Percentiles rank a stretch among this genome's conserved stretches.
Evolutionary conservation across 495 filamentous ascomycete genomes (phyloP).

Genomic region (Annulohypoxylon moriforme): DNA sequence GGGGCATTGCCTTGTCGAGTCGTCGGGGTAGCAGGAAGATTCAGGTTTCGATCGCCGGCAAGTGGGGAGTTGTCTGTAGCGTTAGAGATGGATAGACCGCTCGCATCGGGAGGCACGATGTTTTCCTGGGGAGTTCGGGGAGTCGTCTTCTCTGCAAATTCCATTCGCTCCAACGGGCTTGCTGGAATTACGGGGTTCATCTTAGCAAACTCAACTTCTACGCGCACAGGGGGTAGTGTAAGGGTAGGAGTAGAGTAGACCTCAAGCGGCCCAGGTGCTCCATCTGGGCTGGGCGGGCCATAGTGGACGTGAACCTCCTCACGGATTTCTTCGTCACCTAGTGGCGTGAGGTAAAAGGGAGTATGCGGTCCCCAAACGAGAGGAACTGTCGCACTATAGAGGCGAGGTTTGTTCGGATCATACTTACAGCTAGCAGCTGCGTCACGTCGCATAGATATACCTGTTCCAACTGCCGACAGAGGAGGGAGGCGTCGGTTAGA

Average conservation of each 20-base stretch:
- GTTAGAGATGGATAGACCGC: constrained; percentile 78
- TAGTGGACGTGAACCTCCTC: constrained; percentile 50
- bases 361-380: constrained; percentile 28
- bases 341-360: constrained; percentile 40
- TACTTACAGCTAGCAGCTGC: constrained; percentile 57
- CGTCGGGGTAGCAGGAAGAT: constrained; percentile 83
- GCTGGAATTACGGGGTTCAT: constrained; percentile 57
- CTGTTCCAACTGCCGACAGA: constrained; percentile 41
- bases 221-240: constrained; percentile 41
- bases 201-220: constrained; percentile 58
- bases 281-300: constrained; percentile 39
- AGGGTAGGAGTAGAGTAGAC: constrained; percentile 46
- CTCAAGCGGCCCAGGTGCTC: constrained; percentile 52
- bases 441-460: constrained; percentile 31
- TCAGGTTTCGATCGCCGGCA: constrained; percentile 46
- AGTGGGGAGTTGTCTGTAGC: constrained; percentile 53
- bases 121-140: constrained; percentile 84
- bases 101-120: constrained; percentile 82
- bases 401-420: constrained; percentile 40
- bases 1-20: constrained; percentile 64
- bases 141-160: constrained; percentile 64
- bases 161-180: constrained; percentile 61
- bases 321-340: constrained; percentile 53
- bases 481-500: constrained; percentile 45
- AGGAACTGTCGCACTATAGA: constrained; percentile 25